phyloP scores from a whole-genome alignment of 176 grass and related monocot species.

The Bothriochloa decipiens region DNA sequence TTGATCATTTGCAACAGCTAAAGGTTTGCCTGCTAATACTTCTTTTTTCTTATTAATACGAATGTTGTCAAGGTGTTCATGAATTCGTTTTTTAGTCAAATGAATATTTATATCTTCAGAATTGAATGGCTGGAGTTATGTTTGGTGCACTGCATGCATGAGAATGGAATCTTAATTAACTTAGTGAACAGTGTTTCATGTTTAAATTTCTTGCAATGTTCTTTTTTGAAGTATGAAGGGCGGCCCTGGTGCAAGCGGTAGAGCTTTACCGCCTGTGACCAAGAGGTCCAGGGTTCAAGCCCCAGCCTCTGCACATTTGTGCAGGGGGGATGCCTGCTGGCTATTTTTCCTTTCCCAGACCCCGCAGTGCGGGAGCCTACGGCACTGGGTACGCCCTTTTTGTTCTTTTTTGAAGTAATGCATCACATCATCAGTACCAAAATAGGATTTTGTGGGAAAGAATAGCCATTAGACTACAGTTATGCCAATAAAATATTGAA shows the following conservation, averaged over 20 bases:
- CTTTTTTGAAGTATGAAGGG: background rate
- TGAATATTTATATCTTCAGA: background rate
- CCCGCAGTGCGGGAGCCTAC: no score
- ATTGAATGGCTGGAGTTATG: constrained; percentile 10
- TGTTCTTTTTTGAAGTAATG: background rate
- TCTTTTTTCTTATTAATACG: constrained; percentile 2
- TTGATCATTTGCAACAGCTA: constrained; percentile 74
- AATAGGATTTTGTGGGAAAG: background rate
- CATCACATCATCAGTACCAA: background rate
- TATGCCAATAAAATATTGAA: background rate
- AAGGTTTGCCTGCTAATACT: constrained; percentile 59
- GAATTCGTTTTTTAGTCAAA: background rate
- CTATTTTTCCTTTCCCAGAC: no score
- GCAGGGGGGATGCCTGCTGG: no score
- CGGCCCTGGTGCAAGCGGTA: no score
- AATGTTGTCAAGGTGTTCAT: background rate
- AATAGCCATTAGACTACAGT: background rate
- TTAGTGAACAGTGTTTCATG: background rate
- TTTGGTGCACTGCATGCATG: constrained; percentile 11
- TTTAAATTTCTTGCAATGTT: constrained; percentile 2
- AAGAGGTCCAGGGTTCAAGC: no score
- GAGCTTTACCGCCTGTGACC: no score
- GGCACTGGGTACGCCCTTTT: no score
- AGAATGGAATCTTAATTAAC: background rate
- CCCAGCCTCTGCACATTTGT: no score